phyloP scores from a whole-genome alignment of 345 rosid genomes.

The Brassica cretica region DNA sequence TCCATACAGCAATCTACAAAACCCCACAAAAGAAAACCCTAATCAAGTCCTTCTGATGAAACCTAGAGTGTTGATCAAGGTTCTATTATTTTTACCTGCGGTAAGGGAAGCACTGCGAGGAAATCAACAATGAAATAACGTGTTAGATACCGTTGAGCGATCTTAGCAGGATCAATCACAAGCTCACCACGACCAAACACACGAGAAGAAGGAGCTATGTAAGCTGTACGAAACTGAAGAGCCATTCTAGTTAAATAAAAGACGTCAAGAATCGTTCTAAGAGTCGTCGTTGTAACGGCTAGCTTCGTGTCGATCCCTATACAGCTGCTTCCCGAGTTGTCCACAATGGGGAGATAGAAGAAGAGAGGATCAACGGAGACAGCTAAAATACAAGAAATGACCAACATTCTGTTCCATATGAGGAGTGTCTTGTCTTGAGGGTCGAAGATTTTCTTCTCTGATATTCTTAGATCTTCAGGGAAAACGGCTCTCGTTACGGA shows the following conservation, averaged over 20 bases:
- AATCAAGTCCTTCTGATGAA: background rate
- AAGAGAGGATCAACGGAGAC: constrained; percentile 83
- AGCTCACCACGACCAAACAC: constrained; percentile 97
- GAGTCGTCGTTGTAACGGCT: constrained; percentile 58
- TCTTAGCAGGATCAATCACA: constrained; percentile 78
- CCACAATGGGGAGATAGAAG: constrained; percentile 76
- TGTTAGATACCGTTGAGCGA: constrained; percentile 61
- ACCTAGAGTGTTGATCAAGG: background rate
- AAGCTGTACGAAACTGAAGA: constrained; percentile 84
- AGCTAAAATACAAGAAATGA: constrained; percentile 68
- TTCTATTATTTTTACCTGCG: constrained; percentile 53
- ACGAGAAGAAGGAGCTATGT: constrained; percentile 83
- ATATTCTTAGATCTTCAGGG: constrained; percentile 76
- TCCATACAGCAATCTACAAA: constrained; percentile 71
- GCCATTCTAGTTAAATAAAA: constrained; percentile 69
- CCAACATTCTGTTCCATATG: constrained; percentile 76
- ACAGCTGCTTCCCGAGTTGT: constrained; percentile 46
- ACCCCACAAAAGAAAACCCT: background rate
- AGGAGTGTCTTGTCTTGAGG: constrained; percentile 82
- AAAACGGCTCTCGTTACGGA: constrained; percentile 68
- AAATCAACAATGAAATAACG: constrained; percentile 75
- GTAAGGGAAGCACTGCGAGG: constrained; percentile 72
- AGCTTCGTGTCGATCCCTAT: constrained; percentile 58
- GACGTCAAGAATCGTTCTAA: constrained; percentile 59
- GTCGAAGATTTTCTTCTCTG: constrained; percentile 65